These are phyloP conservation scores for Castanopsis chinensis DNA, from an alignment of 306 rosid species.

Conservation along the genomic window DNA sequence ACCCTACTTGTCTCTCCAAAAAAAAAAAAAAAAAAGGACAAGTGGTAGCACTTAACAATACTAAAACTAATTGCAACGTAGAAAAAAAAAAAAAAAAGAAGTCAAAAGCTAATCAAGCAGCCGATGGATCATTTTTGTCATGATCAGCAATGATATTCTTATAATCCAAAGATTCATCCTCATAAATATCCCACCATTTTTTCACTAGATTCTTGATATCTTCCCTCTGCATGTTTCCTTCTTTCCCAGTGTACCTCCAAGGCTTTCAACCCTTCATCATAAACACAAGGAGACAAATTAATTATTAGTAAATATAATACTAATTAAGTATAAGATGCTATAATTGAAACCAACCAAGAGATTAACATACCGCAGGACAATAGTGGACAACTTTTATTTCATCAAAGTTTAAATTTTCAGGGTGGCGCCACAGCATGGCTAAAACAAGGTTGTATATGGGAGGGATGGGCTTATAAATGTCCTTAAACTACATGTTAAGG, in stretches of 20 bases:
- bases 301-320: not conserved
- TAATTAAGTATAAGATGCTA: too few species aligned
- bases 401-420: constrained; percentile 47
- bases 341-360: not conserved
- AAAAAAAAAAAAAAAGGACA: not conserved
- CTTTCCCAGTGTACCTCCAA: constrained; percentile 12
- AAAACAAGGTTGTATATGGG: constrained; percentile 51
- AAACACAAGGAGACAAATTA: not conserved
- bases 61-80: too few species aligned
- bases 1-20: not conserved
- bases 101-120: not conserved
- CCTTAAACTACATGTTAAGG: constrained; percentile 62
- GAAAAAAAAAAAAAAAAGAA: too few species aligned
- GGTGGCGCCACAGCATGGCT: constrained; percentile 70
- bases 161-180: constrained; percentile 3
- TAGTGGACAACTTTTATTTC: constrained; percentile 62
- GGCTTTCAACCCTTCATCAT: constrained; percentile 3
- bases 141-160: not conserved
- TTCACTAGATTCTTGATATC: constrained; percentile 7
- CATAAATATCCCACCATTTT: constrained; percentile 16
- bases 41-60: not conserved
- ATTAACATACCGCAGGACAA: constrained; percentile 57
- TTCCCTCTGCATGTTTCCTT: constrained; percentile 17
- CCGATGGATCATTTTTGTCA: not conserved
- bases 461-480: constrained; percentile 53